Evolutionary conservation across 1,284 basidiomycete genomes (phyloP), one percentile per base, ranked within the genome.

Genomic region (Tilletiaria anomala): DNA sequence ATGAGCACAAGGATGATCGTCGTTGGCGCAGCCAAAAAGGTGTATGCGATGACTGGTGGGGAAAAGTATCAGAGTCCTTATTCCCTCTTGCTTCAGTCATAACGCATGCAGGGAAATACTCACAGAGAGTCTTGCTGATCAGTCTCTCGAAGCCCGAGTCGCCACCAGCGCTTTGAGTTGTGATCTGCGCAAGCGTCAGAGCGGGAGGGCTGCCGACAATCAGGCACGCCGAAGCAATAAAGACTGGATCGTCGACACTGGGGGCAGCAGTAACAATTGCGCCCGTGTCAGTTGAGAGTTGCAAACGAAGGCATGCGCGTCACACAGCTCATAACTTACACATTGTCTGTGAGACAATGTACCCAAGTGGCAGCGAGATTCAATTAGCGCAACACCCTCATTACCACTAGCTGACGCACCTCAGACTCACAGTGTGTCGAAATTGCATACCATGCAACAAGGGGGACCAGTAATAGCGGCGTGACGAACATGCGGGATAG

Each of bases 91-190:
- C n/a, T n/a, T n/a, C n/a, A n/a, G n/a, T n/a, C n/a, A n/a, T n/a
- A n/a, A n/a, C n/a, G n/a, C n/a, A n/a, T n/a, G n/a, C n/a, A n/a
- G n/a, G n/a, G n/a, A n/a, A n/a, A n/a, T n/a, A n/a, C n/a, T n/a
- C n/a, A n/a, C n/a, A 68, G 48, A 73, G 73, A 0, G 72, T 73
- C 51, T 71, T 72, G 35, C 69, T 70, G 48, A 94, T 84, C 38
- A 94, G 74, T 5, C 84, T 73, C 68, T 94, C 88, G 61, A 94
- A 91, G 1, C 84, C 80, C 58, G 85, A 83, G 8, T 83, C 83
- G 1, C 79, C 81, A 19, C 50, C 34, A 3, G 51, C 56, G 2
- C 78, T 82, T 3, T 82, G 82, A 69, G 85, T 82, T 1, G 85
- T 87, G 59, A 91, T 86, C 73, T 89, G 82, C 19, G 55, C 56